Evolutionary conservation across 2,329 filamentous ascomycete genomes (phyloP).

Genomic region (Aureobasidium namibiae): DNA sequence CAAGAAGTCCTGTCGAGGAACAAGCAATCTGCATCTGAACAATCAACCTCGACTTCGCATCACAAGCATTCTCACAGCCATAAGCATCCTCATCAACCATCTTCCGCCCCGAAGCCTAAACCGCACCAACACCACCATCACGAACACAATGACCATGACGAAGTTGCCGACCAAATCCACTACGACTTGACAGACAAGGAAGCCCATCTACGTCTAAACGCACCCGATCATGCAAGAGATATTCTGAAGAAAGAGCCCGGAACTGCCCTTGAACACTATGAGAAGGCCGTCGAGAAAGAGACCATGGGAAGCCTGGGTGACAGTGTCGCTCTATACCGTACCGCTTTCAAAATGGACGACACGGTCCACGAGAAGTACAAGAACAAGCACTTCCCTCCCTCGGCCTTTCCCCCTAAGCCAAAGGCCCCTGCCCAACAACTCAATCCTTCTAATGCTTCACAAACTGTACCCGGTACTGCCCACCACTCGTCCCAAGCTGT

Average conservation of each 20-base stretch:
- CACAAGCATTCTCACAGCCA: too few relatives aligned
- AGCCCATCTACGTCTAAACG: conserved; percentile 33
- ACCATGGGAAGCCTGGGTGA: conserved; percentile 77
- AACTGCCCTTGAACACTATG: conserved; percentile 86
- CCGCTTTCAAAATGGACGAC: conserved; percentile 81
- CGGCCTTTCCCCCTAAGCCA: conserved; percentile 43
- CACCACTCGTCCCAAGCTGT: conserved; percentile 48
- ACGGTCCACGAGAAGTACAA: conserved; percentile 79
- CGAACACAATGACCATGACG: conserved; percentile 23
- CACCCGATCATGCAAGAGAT: conserved; percentile 29
- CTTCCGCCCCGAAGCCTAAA: conserved; percentile 4
- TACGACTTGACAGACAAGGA: conserved; percentile 40
- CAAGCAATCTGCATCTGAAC: conserved; percentile 20
- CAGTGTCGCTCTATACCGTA: conserved; percentile 78
- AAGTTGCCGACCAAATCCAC: conserved; percentile 33
- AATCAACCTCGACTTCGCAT: not conserved
- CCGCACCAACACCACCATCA: conserved; percentile 1
- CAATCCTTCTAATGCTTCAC: conserved; percentile 42
- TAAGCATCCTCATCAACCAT: not conserved
- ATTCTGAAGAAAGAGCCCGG: conserved; percentile 43
- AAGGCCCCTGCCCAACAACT: conserved; percentile 20
- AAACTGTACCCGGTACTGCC: conserved; percentile 45
- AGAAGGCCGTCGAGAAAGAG: conserved; percentile 84
- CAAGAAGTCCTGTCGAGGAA: conserved; percentile 61
- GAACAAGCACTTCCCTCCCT: conserved; percentile 78